phyloP scores from a whole-genome alignment of 305 asterid species.

The Fraxinus sp. region DNA sequence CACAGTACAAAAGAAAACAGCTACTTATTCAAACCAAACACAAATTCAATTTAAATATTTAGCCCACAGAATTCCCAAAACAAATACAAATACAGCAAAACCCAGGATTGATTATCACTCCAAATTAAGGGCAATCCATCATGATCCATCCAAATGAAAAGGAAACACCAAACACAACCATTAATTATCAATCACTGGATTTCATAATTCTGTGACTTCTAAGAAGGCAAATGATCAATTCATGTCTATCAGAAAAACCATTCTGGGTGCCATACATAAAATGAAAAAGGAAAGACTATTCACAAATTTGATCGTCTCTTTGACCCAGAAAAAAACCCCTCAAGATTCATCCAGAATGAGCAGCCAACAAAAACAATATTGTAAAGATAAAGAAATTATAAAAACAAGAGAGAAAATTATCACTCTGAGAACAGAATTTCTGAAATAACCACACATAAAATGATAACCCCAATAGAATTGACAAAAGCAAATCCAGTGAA shows the following conservation, averaged over 20 bases:
- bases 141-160: background rate
- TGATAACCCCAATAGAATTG: background rate
- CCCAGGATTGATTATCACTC: background rate
- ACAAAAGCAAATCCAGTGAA: background rate
- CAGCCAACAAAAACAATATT: background rate
- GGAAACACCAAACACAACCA: too few relatives aligned
- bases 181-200: too few relatives aligned
- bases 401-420: too few relatives aligned
- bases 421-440: background rate
- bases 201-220: too few relatives aligned
- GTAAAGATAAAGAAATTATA: too few relatives aligned
- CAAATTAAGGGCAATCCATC: background rate
- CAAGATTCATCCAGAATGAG: background rate
- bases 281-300: too few relatives aligned
- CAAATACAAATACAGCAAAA: background rate
- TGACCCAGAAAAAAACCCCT: background rate
- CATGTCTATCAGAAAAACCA: too few relatives aligned
- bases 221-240: too few relatives aligned
- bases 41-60: too few relatives aligned
- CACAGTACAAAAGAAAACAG: too few relatives aligned
- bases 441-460: background rate
- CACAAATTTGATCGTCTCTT: background rate
- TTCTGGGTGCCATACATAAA: too few relatives aligned
- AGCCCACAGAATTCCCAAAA: background rate
- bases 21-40: too few relatives aligned